These are phyloP conservation scores for Borovskyia barvae DNA, from an alignment of 208 protist genomes.

Conservation along the genomic window DNA sequence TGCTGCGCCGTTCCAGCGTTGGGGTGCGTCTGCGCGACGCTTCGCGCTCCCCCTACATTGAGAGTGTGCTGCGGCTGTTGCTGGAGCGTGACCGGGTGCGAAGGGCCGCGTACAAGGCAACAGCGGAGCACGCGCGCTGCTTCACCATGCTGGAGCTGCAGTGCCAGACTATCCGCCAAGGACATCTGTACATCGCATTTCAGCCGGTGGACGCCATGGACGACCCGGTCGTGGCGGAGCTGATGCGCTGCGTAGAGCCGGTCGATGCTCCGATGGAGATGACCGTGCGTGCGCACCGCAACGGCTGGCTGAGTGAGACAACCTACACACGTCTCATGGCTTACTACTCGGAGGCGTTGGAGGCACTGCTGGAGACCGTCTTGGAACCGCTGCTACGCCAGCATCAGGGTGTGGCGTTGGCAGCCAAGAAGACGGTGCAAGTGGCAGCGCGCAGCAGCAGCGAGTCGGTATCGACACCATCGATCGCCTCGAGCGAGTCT, in stretches of 20 bases:
- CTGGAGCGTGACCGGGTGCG: slow-evolving; percentile 15
- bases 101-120: slow-evolving; percentile 14
- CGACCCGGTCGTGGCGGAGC: slow-evolving; percentile 28
- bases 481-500: not conserved
- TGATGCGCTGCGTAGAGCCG: slow-evolving; percentile 13
- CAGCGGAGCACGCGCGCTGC: slow-evolving; percentile 12
- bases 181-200: slow-evolving; percentile 20
- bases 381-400: slow-evolving; percentile 48
- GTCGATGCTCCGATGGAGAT: slow-evolving; percentile 22
- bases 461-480: not conserved
- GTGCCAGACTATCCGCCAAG: slow-evolving; percentile 30
- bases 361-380: slow-evolving; percentile 33
- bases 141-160: slow-evolving; percentile 37
- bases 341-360: slow-evolving; percentile 36
- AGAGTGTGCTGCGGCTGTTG: slow-evolving; percentile 36
- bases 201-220: slow-evolving; percentile 57
- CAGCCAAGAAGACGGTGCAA: not conserved
- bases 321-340: slow-evolving; percentile 30
- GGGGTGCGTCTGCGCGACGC: slow-evolving; percentile 68
- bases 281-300: slow-evolving; percentile 18
- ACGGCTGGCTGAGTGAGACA: slow-evolving; percentile 50
- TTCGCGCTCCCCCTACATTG: slow-evolving; percentile 53
- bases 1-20: slow-evolving; percentile 54
- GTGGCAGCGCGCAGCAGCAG: not conserved
- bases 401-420: slow-evolving; percentile 6